Conservation (phyloP, 2,329 filamentous ascomycete genomes). For the Zalaria obscura region DNA sequence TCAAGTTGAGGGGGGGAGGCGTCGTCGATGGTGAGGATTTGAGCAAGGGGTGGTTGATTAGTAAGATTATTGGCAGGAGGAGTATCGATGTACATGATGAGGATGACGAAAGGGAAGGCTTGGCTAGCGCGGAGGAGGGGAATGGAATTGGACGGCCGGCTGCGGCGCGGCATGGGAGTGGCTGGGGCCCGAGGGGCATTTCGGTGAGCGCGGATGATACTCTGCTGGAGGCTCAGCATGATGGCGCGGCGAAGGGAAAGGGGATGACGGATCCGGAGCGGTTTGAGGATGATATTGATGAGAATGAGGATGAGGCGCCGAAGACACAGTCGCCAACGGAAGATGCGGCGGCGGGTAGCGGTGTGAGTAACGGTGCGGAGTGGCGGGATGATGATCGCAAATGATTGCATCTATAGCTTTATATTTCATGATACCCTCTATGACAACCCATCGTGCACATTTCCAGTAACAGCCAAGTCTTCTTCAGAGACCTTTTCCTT, state of each 20-base stretch:
- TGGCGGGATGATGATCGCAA: constrained; percentile 3
- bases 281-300: constrained; percentile 3
- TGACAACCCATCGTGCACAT: not conserved
- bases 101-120: constrained; percentile 39
- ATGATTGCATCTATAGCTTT: not conserved
- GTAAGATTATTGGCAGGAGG: constrained; percentile 54
- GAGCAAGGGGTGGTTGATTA: constrained; percentile 70
- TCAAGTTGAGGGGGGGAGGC: constrained; percentile 80
- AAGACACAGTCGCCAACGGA: not conserved
- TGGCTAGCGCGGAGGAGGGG: constrained; percentile 22
- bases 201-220: constrained; percentile 46
- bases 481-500: too few species aligned
- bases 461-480: too few species aligned
- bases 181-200: constrained; percentile 45
- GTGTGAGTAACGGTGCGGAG: constrained; percentile 3
- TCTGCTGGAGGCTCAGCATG: constrained; percentile 19
- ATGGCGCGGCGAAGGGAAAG: not conserved
- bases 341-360: not conserved
- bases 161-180: constrained; percentile 14
- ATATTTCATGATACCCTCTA: not conserved
- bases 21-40: constrained; percentile 85
- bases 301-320: not conserved
- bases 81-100: constrained; percentile 20
- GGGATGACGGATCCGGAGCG: constrained; percentile 3
- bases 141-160: constrained; percentile 14